Base-by-base conservation (phyloP, 768 basidiomycete species). In the Sporobolomyces phaffii region DNA sequence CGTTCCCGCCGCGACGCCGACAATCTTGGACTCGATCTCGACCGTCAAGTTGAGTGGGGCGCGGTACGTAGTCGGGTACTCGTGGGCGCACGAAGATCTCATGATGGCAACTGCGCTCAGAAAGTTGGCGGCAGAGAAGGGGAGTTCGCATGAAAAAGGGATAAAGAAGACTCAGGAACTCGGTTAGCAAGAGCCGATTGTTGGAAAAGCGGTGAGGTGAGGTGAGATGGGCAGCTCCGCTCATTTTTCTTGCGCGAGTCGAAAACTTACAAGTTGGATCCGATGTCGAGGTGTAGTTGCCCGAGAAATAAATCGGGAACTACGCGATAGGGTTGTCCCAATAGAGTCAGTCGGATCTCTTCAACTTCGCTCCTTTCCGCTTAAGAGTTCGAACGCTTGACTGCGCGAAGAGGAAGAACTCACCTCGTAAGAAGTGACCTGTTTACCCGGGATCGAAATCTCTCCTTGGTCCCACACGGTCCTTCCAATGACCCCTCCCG, bases 21-120 rank as follows among this genome's bases (percentile, higher is more conserved):
- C 26, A 29, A 68, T 63, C 18, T 41, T 24, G 33, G 33, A 14
- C 24, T 44, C 41, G 56, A 68, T 50, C 8, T 44, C 34, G 33
- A 68, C 50, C 22, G 66, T 68, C 28, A 68, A 44, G 41, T 68
- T 68, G 14, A 68, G 44, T 8, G 61, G 66, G 2, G 60, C 56
- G 28, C 61, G 54, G 50, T 62, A 62, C 24, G 52, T 59, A 1
- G 60, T 62, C 22, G 61, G 43, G 57, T 68, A 68, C 28, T 40
- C n/a, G 61, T 63, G 66, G 2, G 61, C 56, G 57, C 66, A 62
- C 2, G 56, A 57, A 18, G 54, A 28, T 31, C 33, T 60, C 24
- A 67, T 50, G 11, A 41, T 31, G 22, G 62, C 45, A 52, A 41
- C n/a, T n/a, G n/a, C n/a, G n/a, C n/a, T n/a, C n/a, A n/a, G n/a